phyloP scores from a whole-genome alignment of 306 rosid genomes.

The Abrus pulchellus region DNA sequence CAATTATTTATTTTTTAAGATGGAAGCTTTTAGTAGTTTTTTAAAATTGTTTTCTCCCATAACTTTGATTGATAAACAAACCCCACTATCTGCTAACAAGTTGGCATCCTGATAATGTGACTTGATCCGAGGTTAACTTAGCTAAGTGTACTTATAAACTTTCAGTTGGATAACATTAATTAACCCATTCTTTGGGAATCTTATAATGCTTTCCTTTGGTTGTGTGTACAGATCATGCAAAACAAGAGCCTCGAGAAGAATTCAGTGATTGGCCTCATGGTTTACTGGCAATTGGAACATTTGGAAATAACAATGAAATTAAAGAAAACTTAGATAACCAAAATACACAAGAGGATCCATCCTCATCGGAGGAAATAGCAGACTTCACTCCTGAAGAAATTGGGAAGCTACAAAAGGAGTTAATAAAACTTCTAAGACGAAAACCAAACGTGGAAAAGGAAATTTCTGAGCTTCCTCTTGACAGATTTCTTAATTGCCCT shows the following conservation, averaged over 20 bases:
- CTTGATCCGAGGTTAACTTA: conserved; percentile 16
- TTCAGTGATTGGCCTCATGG: conserved; percentile 96
- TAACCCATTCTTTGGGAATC: not conserved
- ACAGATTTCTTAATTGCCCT: conserved; percentile 95
- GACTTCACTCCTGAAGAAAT: conserved; percentile 95
- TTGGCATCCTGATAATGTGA: not conserved
- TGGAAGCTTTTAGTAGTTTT: conserved; percentile 3
- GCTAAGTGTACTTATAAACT: not conserved
- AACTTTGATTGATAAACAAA: not conserved
- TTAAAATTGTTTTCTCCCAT: not conserved
- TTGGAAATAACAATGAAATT: conserved; percentile 79
- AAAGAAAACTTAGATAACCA: conserved; percentile 58
- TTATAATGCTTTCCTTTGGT: conserved; percentile 24
- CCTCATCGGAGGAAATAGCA: conserved; percentile 70
- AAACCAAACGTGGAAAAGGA: conserved; percentile 79
- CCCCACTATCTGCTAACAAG: not conserved
- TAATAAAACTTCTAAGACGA: conserved; percentile 75
- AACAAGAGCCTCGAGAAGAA: conserved; percentile 90
- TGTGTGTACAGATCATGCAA: conserved; percentile 61
- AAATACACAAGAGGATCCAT: conserved; percentile 61
- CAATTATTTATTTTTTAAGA: not conserved
- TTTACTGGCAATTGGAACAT: conserved; percentile 90
- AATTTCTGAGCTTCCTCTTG: conserved; percentile 87
- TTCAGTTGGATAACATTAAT: conserved; percentile 26
- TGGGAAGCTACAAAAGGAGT: conserved; percentile 82